Base-by-base conservation (phyloP, 192 early-diverging fungal genomes). In the Backusella sp. region DNA sequence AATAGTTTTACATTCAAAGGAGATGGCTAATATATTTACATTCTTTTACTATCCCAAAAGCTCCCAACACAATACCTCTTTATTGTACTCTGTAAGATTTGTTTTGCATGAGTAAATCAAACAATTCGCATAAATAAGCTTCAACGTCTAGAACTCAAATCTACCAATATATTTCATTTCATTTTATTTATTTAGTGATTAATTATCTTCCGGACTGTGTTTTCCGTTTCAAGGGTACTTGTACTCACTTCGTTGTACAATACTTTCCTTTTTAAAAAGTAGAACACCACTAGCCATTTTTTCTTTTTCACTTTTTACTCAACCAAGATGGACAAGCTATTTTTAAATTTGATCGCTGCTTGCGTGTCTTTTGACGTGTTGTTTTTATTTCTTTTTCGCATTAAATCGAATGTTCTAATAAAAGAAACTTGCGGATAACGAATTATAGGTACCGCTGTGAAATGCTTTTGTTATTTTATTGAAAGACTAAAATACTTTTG, bases 151-250 rank as follows among this genome's bases (percentile, higher is more conserved):
- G 26, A 62, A 28, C 23, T 62, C 26, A 28, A 62, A 28, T 12
- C 11, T 28, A 14, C 3, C 12, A 23, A 59, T 59, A 62, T 62
- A 62, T 62, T 62, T 62, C 11, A 62, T 62, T 62, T 53, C n/a
- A 3, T 53, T 53, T 53, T 62, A 12, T 62, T 62, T 26, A 28
- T 59, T 59, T 23, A 59, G 53, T 59, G n/a, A 26, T 59, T 59
- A 59, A 59, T 59, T 59, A 26, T 59, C 53, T 59, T 59, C 53
- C 53, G 21, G 53, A 59, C 53, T 59, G 53, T 59, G 53, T 59
- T 59, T 59, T 59, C 53, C 53, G 53, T 59, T 59, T 59, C 53
- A 59, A 59, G 53, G 53, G 53, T 9, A 59, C 53, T 59, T 59
- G 53, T 59, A 26, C 53, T 26, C 53, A 49, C 11, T 59, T 49